A percentile compares a stretch with the other conserved stretches of the same genome.
phyloP scores from a whole-genome alignment of 305 asterid species.

The Petunia hybrid region DNA sequence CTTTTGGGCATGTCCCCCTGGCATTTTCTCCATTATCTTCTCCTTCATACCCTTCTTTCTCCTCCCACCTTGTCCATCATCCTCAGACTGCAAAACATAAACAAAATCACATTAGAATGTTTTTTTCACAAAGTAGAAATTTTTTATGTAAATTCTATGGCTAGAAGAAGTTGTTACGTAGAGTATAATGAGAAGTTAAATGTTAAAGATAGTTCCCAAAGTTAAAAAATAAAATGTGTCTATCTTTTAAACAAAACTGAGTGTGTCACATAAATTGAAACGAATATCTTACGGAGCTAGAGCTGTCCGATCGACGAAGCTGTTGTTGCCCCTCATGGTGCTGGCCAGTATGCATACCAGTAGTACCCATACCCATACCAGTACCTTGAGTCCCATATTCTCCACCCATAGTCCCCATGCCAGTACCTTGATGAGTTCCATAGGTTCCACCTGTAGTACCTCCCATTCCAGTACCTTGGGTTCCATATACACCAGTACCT shows the following conservation, averaged over 20 bases:
- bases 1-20: constrained; percentile 44
- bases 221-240: too few species aligned
- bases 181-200: not conserved
- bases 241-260: not conserved
- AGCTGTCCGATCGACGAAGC: constrained; percentile 36
- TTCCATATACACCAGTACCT: not conserved
- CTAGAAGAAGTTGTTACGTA: too few species aligned
- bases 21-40: constrained; percentile 54
- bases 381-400: not conserved
- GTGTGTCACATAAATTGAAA: too few species aligned
- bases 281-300: constrained; percentile 26
- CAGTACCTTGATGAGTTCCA: not conserved
- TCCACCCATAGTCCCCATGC: not conserved
- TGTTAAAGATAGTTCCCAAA: too few species aligned
- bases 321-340: constrained; percentile 29
- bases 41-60: constrained; percentile 59
- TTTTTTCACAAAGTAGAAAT: not conserved
- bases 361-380: not conserved
- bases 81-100: constrained; percentile 50
- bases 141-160: too few species aligned
- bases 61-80: constrained; percentile 62
- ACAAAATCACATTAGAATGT: not conserved
- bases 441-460: not conserved
- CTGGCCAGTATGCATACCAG: not conserved
- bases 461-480: constrained; percentile 1